Base-by-base conservation (phyloP, 345 rosid genomes). In the Ceriops tagal region DNA sequence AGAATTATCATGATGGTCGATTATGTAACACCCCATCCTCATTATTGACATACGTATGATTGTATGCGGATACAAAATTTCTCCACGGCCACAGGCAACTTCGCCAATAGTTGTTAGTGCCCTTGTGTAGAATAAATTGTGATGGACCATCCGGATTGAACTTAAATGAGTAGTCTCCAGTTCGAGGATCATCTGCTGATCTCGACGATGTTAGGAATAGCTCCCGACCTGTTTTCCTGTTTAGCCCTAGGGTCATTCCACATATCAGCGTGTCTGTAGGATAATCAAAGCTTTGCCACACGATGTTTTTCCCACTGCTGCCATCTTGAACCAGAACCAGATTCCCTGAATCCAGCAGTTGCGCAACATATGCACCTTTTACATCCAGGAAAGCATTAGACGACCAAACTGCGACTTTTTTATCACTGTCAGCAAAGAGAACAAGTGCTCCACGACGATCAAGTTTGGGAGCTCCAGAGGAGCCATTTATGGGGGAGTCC, bases 81-180 rank as follows among this genome's bases (percentile, higher is more conserved):
- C n/a, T 86, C 91, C 89, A 84, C n/a, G 87, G 70, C 4, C 93
- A 90, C 21, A 68, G 69, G 26, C 39, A 20, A 22, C 57, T 4
- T 9, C 79, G 37, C 69, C 75, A 71, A 5, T 13, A 6, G 9
- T 16, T 43, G 20, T 8, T 24, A 0, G 19, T 8, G 1, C 56
- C 70, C 16, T 53, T 35, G 34, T 60, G 49, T 1, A 69, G 5
- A 22, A 55, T 24, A 1, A 32, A 32, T 30, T 67, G 73, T 0
- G 76, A 15, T 3, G 66, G 32, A 5, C 76, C 80, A 0, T 8
- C 32, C 0, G 73, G 19, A 28, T 75, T 56, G 0, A 81, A 1
- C 70, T 35, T 4, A n/a, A 0, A 0, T 0, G 71, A 68, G 66
- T 5, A 72, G 15, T 67, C 21, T 2, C 85, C 80, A 0, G 59